Evolutionary conservation across 305 asterid species (phyloP).

Genomic region (Fraxinus sp.): DNA sequence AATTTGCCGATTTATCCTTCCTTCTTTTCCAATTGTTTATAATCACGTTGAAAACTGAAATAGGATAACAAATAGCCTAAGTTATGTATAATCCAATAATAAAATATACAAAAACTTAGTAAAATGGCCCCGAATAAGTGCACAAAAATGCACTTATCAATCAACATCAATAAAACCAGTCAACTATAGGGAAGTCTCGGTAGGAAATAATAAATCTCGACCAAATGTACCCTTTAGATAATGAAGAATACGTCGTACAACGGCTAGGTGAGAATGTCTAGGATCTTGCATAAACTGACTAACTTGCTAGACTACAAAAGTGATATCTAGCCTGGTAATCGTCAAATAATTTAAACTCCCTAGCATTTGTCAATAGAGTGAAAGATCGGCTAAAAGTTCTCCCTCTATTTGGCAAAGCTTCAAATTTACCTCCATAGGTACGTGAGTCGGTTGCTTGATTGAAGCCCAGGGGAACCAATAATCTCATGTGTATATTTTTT

Average conservation of each 20-base stretch:
- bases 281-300: not conserved
- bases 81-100: too few species aligned
- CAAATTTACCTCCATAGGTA: not conserved
- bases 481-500: not conserved
- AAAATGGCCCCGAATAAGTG: too few species aligned
- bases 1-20: too few species aligned
- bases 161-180: not conserved
- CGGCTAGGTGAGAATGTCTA: not conserved
- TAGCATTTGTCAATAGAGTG: not conserved
- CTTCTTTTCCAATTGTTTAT: too few species aligned
- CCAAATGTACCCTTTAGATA: not conserved
- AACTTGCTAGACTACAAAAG: not conserved
- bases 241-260: not conserved
- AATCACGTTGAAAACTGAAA: too few species aligned
- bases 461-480: not conserved
- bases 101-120: too few species aligned
- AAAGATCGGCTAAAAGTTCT: not conserved
- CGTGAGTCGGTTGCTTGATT: not conserved
- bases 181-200: not conserved
- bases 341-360: not conserved
- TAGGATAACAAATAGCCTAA: too few species aligned
- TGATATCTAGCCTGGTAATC: not conserved
- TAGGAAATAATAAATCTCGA: not conserved
- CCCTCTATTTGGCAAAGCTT: not conserved
- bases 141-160: too few species aligned